These are phyloP conservation scores for Colletotrichum lentis DNA, from an alignment of 2,329 filamentous ascomycete genomes.

Conservation along the genomic window DNA sequence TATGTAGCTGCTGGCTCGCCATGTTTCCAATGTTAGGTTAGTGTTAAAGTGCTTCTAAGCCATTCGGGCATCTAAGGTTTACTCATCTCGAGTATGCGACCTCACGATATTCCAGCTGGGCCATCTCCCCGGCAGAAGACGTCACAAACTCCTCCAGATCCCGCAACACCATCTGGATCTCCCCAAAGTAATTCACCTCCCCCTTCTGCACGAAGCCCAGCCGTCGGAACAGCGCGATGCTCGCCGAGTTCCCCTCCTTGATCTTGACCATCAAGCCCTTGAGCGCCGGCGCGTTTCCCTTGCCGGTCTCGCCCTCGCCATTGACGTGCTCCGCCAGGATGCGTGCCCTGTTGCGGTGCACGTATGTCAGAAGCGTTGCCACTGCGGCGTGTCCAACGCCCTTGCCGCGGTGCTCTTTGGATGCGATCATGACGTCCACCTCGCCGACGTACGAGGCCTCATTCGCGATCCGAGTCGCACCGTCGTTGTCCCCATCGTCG, in stretches of 20 bases:
- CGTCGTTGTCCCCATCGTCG: conserved; percentile 55
- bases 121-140: conserved; percentile 18
- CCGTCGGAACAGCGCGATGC: conserved; percentile 60
- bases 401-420: conserved; percentile 60
- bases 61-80: not conserved
- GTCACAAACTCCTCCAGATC: conserved; percentile 40
- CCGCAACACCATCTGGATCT: conserved; percentile 60
- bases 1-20: too few species aligned
- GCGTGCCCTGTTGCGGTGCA: conserved; percentile 59
- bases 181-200: conserved; percentile 66
- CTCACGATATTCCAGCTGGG: conserved; percentile 23
- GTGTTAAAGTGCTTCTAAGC: too few species aligned
- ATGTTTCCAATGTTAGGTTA: too few species aligned
- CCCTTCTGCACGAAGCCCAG: conserved; percentile 63
- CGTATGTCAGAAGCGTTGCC: conserved; percentile 73
- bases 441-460: conserved; percentile 65
- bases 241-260: conserved; percentile 62
- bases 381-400: conserved; percentile 74
- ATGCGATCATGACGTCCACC: conserved; percentile 87
- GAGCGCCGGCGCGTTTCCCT: conserved; percentile 42
- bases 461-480: conserved; percentile 37
- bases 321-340: conserved; percentile 61
- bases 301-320: conserved; percentile 33
- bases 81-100: conserved; percentile 25
- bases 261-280: conserved; percentile 66